A percentile compares a stretch with the other conserved stretches of the same genome.
These are phyloP conservation scores for Dictyostelium intermedium DNA, from an alignment of 78 protist genomes.

Conservation along the genomic window DNA sequence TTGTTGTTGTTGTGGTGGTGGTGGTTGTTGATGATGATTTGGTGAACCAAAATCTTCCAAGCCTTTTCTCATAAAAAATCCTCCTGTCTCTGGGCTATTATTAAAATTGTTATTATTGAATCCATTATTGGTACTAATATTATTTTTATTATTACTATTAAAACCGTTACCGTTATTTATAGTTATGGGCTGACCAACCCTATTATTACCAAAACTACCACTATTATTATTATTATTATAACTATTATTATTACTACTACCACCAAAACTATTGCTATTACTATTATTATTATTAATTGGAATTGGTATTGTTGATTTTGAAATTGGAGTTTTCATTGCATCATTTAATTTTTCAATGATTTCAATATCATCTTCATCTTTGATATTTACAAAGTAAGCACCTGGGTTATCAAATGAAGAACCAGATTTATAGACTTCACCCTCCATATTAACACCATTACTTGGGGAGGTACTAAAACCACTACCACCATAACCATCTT, in stretches of 20 bases:
- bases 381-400: slow-evolving; percentile 5
- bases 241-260: background rate
- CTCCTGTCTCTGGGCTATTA: slow-evolving; percentile 6
- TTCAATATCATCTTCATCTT: slow-evolving; percentile 43
- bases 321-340: slow-evolving; percentile 37
- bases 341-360: slow-evolving; percentile 29
- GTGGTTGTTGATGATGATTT: background rate
- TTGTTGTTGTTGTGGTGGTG: too few species aligned
- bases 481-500: background rate
- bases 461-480: background rate
- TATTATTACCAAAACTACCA: background rate
- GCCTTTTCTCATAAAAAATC: background rate
- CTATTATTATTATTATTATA: background rate
- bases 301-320: slow-evolving; percentile 7
- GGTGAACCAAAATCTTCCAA: background rate
- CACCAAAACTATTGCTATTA: background rate
- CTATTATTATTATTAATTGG: background rate
- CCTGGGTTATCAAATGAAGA: slow-evolving; percentile 9
- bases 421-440: background rate
- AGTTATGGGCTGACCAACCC: background rate
- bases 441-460: background rate
- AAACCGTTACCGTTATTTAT: background rate
- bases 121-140: background rate
- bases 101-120: background rate
- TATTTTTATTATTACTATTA: background rate